Evolutionary conservation across 139 green algal species (phyloP).

Genomic region (Closterium sp.): DNA sequence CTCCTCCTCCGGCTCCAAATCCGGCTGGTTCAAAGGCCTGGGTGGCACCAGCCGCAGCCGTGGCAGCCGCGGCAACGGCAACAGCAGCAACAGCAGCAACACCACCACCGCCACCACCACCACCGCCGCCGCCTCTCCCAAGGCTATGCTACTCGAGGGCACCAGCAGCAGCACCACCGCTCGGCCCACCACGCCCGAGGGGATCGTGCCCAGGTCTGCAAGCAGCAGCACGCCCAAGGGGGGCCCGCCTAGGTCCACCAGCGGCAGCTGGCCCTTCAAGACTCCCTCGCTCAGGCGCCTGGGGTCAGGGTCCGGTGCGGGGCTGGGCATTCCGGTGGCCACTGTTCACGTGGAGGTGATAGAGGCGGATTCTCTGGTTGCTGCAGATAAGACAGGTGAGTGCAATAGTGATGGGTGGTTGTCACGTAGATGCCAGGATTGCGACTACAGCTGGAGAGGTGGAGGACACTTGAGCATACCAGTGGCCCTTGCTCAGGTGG

Average conservation of each 20-base stretch:
- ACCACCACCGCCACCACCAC: background rate
- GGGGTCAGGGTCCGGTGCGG: background rate
- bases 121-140: too few species aligned
- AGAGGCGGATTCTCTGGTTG: too few species aligned
- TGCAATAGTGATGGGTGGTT: too few species aligned
- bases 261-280: background rate
- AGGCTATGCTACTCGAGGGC: too few species aligned
- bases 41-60: too few species aligned
- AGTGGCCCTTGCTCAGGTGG: too few species aligned
- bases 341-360: too few species aligned
- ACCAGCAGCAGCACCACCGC: background rate
- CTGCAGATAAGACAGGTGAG: too few species aligned
- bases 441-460: too few species aligned
- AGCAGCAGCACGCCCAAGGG: background rate
- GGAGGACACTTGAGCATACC: too few species aligned
- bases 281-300: background rate
- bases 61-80: background rate
- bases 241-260: background rate
- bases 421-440: too few species aligned
- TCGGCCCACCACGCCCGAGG: background rate
- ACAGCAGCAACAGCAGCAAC: background rate
- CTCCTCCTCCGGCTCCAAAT: background rate
- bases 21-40: background rate
- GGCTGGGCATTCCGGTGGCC: too few species aligned
- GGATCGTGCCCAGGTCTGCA: background rate